A percentile compares a stretch with the other conserved stretches of the same genome.
phyloP scores from a whole-genome alignment of 345 rosid species.

The Aquilaria malaccensis region DNA sequence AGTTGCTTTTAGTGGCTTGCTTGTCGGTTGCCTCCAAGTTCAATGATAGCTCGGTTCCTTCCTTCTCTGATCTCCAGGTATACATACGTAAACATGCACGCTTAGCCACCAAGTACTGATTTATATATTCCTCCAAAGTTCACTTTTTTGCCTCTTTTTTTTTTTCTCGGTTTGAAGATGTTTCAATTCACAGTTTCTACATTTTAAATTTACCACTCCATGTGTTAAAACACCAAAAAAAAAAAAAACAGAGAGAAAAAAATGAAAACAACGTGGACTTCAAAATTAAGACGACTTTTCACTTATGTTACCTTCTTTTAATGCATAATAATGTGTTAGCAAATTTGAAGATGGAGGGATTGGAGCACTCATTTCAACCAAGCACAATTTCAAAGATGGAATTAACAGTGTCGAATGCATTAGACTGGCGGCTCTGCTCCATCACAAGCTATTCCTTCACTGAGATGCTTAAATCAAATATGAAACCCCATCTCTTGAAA shows the following conservation, averaged over 20 bases:
- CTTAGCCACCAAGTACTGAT: too few species aligned
- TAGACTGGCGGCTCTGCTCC: conserved; percentile 59
- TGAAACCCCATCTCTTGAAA: conserved; percentile 14
- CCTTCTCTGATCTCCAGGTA: conserved; percentile 60
- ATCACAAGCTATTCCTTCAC: conserved; percentile 45
- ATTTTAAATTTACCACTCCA: too few species aligned
- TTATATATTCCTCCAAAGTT: too few species aligned
- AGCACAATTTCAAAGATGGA: conserved; percentile 59
- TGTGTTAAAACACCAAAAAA: too few species aligned
- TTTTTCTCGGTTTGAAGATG: too few species aligned
- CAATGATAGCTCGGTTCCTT: conserved; percentile 35
- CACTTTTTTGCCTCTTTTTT: too few species aligned
- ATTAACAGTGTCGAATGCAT: conserved; percentile 32
- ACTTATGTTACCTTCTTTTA: neutral
- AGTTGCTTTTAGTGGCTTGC: conserved; percentile 49
- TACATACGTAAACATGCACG: neutral
- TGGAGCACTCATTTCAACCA: conserved; percentile 44
- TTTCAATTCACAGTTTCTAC: too few species aligned
- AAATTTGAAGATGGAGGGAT: conserved; percentile 43
- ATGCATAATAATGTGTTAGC: neutral
- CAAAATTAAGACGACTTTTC: too few species aligned
- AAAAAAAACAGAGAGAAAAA: too few species aligned
- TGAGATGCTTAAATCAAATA: conserved; percentile 25
- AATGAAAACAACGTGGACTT: too few species aligned
- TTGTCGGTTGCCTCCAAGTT: conserved; percentile 67